These are phyloP conservation scores for Pisolithus orientalis DNA, from an alignment of 768 basidiomycete genomes.

Conservation along the genomic window DNA sequence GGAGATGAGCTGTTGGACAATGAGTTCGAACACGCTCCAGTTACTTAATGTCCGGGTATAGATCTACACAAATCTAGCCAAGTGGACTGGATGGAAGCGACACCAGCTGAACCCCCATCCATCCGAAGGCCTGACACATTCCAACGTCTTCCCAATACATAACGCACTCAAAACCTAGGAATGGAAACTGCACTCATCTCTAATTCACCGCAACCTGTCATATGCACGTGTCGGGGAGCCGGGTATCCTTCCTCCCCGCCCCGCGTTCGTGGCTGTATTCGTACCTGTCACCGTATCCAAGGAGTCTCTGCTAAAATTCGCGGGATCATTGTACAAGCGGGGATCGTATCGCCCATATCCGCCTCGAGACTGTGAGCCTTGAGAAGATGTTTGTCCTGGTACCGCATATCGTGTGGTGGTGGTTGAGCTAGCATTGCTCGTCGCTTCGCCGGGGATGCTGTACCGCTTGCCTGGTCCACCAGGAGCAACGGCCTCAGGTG, in stretches of 20 bases:
- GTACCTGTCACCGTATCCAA: constrained; percentile 17
- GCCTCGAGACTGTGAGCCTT: constrained; percentile 13
- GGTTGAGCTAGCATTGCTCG: neutral
- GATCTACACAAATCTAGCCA: too few species aligned
- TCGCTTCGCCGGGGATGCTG: neutral
- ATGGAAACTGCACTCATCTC: too few species aligned
- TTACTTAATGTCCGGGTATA: too few species aligned
- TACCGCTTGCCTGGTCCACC: constrained; percentile 4
- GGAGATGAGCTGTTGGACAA: too few species aligned
- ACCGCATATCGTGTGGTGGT: neutral
- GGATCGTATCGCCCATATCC: constrained; percentile 17
- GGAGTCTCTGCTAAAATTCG: constrained; percentile 22
- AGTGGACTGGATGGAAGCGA: too few species aligned
- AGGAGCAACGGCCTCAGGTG: constrained; percentile 4
- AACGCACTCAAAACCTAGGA: too few species aligned
- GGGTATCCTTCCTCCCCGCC: constrained; percentile 14
- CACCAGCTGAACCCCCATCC: too few species aligned
- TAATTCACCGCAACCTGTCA: constrained; percentile 4
- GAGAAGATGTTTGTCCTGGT: constrained; percentile 11
- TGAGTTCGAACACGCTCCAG: too few species aligned
- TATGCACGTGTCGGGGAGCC: constrained; percentile 18
- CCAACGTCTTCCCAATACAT: too few species aligned
- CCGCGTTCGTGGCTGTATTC: constrained; percentile 21
- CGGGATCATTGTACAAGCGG: constrained; percentile 20
- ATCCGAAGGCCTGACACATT: too few species aligned